Base-by-base conservation (phyloP, 257 asterid genomes). In the Primulina eburnea region DNA sequence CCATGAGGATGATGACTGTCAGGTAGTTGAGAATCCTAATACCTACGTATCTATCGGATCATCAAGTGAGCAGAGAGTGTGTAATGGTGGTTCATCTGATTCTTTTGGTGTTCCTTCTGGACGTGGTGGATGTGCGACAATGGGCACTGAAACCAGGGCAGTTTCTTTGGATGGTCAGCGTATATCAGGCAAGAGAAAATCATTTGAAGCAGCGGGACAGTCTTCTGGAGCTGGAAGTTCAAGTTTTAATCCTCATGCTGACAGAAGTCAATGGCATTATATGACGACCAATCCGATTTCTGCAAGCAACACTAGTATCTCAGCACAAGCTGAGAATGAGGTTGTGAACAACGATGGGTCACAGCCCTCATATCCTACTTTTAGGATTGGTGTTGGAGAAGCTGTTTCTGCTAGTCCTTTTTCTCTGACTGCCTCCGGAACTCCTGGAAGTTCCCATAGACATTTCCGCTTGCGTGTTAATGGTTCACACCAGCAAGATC, bases 161-260 rank as follows among this genome's bases (percentile, higher is more conserved):
- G 86, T 84, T 28, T 81, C 93, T 55, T n/a, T 81, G 65, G 93
- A 88, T 61, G 82, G 87, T 38, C 83, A 77, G 6, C 89, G 92
- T 6, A 26, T 77, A 53, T 80, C 98, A 0, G 83, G 96, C 77
- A 92, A 92, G 85, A 86, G 98, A 76, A 90, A 90, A 76, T 76
- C 90, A 67, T 75, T 81, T 30, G 98, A 90, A 76, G 84, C 74
- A 55, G 64, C 33, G 1, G 96, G 91, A 40, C 98, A 85, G 73
- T 81, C 98, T 37, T 86, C 95, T 40, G 90, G 88, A 66, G 76
- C 80, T 55, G 95, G 90, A 60, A 85, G 89, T 75, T 82, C 89
- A 28, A 82, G 65, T 60, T 75, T 68, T 58, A 66, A 53, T 69
- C 90, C 83, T 62, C 83, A 73, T 62, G 70, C 75, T 8, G 95